These are phyloP conservation scores for Alternaria sp. DNA, from an alignment of 2,329 filamentous ascomycete species.

Conservation along the genomic window DNA sequence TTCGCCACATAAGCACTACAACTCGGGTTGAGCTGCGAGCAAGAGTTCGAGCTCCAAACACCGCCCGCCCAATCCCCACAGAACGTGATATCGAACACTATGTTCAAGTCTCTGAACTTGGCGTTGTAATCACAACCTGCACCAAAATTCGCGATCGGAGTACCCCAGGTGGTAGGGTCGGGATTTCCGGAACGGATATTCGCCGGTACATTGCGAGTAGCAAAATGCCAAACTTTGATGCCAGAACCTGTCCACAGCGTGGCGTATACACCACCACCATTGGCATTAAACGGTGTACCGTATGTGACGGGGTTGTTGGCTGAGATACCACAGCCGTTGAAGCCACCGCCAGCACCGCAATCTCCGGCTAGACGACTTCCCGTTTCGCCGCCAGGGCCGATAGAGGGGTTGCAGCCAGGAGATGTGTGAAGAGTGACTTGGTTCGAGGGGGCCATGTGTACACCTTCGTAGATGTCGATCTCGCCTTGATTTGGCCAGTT, in stretches of 20 bases:
- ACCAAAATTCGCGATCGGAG: conserved; percentile 51
- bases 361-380: conserved; percentile 44
- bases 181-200: conserved; percentile 55
- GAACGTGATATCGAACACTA: conserved; percentile 62
- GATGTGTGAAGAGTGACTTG: conserved; percentile 52
- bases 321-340: conserved; percentile 45
- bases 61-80: conserved; percentile 65
- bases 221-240: conserved; percentile 60
- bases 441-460: conserved; percentile 49
- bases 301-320: conserved; percentile 44
- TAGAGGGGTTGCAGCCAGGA: conserved; percentile 43
- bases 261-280: conserved; percentile 56
- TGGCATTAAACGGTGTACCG: conserved; percentile 52
- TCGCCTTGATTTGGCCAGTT: conserved; percentile 54
- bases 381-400: conserved; percentile 46
- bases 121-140: conserved; percentile 48
- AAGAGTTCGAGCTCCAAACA: conserved; percentile 51
- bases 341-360: conserved; percentile 50
- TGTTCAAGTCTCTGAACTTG: conserved; percentile 49
- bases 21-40: conserved; percentile 43
- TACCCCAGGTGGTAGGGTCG: conserved; percentile 55
- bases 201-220: conserved; percentile 51
- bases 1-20: conserved; percentile 52
- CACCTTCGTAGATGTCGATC: conserved; percentile 50
- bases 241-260: conserved; percentile 53